phyloP scores from a whole-genome alignment of 805 yeast species.

The Yamadazyma philogaea region DNA sequence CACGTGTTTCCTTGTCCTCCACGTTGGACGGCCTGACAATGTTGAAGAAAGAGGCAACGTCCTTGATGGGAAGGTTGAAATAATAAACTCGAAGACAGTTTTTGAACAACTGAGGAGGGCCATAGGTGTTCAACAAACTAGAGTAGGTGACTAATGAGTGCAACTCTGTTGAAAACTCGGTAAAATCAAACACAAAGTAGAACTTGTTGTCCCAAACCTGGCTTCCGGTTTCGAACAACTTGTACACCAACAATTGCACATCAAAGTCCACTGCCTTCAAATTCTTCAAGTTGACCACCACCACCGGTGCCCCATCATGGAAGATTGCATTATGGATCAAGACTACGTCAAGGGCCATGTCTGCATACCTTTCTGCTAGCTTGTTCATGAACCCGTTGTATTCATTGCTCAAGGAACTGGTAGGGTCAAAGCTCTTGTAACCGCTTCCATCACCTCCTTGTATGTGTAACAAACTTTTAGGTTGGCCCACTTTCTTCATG shows the following conservation, averaged over 20 bases:
- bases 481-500: slow-evolving; percentile 54
- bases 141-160: slow-evolving; percentile 24
- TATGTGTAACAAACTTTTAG: slow-evolving; percentile 38
- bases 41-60: slow-evolving; percentile 20
- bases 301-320: slow-evolving; percentile 68
- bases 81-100: slow-evolving; percentile 56
- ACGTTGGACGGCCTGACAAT: slow-evolving; percentile 22
- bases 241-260: slow-evolving; percentile 52
- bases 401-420: slow-evolving; percentile 38
- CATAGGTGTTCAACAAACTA: slow-evolving; percentile 37
- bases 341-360: slow-evolving; percentile 38
- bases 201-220: slow-evolving; percentile 71
- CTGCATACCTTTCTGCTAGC: slow-evolving; percentile 53
- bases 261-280: slow-evolving; percentile 34
- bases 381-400: slow-evolving; percentile 73
- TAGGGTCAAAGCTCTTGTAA: slow-evolving; percentile 39
- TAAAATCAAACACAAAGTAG: slow-evolving; percentile 64
- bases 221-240: slow-evolving; percentile 60
- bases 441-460: slow-evolving; percentile 48
- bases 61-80: slow-evolving; percentile 43
- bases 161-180: slow-evolving; percentile 46
- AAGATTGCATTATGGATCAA: slow-evolving; percentile 64
- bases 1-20: slow-evolving; percentile 12
- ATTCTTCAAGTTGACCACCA: slow-evolving; percentile 48
- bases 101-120: slow-evolving; percentile 49